Base-by-base conservation (phyloP, 2,329 filamentous ascomycete genomes). In the Daldinia sp. region DNA sequence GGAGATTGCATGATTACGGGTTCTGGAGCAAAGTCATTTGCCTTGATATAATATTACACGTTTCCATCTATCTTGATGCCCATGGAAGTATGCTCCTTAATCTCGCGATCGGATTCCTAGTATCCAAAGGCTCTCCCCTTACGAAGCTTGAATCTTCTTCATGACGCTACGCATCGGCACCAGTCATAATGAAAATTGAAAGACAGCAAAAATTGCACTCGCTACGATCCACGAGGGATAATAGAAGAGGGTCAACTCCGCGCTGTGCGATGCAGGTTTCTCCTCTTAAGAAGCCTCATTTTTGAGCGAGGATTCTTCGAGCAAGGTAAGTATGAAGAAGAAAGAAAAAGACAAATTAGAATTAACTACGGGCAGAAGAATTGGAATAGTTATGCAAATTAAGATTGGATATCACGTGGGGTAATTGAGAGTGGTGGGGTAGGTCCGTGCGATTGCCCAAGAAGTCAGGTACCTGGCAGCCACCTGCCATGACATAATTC, bases 201-300 rank as follows among this genome's bases (percentile, higher is more conserved):
- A 17, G 70, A 70, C 68, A 76, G 68, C 73, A 77, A 76, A 77
- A 77, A 76, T 75, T 75, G 60, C 73, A 59, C 72, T 66, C 63
- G 64, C 69, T 65, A 73, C 63, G 71, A 70, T 68, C 70, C 74
- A 66, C 73, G 71, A 74, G 75, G 71, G 69, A 73, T 70, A 72
- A 64, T 72, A 64, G 69, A 75, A 72, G 58, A 69, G 67, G 72
- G 71, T 79, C 76, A 79, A 78, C 81, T 73, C 82, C 82, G 77
- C 82, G 81, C 70, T 83, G 82, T 85, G 82, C 82, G 84, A 85
- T 84, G 82, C 79, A 84, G 82, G 81, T 77, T 79, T 81, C 77
- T 70, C 73, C 70, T 49, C 59, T 70, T 69, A 52, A 58, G 35
- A 48, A 23, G 53, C 64, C 43, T 50, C 50, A 72, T 71, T 67